These are phyloP conservation scores for Cadophora gregata DNA, from an alignment of 2,329 filamentous ascomycete genomes.

Conservation along the genomic window DNA sequence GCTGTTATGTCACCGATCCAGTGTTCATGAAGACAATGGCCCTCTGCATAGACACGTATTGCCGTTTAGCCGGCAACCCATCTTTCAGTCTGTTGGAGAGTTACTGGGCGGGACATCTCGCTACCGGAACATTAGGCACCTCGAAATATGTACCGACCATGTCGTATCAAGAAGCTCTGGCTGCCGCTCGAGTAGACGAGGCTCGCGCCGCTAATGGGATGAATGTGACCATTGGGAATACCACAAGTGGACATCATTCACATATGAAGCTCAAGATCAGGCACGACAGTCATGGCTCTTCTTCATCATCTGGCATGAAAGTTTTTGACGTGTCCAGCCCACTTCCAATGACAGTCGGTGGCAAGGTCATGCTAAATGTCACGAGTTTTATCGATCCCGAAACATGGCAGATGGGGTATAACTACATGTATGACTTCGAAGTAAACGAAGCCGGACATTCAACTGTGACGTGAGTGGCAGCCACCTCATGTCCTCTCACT, in stretches of 20 bases:
- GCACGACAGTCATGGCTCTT: not conserved
- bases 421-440: conserved; percentile 3
- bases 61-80: not conserved
- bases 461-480: not conserved
- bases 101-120: conserved; percentile 7
- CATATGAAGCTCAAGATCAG: conserved; percentile 3
- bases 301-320: not conserved
- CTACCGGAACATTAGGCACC: not conserved
- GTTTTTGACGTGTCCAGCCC: not conserved
- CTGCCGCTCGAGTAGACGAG: not conserved
- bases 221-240: not conserved
- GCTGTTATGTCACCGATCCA: not conserved
- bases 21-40: not conserved
- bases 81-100: not conserved
- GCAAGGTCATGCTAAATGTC: not conserved
- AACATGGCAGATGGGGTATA: conserved; percentile 3
- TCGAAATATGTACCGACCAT: conserved; percentile 1
- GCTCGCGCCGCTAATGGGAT: not conserved
- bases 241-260: not conserved
- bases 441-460: conserved; percentile 3
- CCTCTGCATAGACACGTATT: conserved; percentile 7
- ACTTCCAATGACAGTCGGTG: not conserved
- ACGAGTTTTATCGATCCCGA: conserved; percentile 1
- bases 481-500: no score
- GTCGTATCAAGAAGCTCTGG: conserved; percentile 1